phyloP scores from a whole-genome alignment of 1,139 yeast genomes.

The Williopsis jadinii region DNA sequence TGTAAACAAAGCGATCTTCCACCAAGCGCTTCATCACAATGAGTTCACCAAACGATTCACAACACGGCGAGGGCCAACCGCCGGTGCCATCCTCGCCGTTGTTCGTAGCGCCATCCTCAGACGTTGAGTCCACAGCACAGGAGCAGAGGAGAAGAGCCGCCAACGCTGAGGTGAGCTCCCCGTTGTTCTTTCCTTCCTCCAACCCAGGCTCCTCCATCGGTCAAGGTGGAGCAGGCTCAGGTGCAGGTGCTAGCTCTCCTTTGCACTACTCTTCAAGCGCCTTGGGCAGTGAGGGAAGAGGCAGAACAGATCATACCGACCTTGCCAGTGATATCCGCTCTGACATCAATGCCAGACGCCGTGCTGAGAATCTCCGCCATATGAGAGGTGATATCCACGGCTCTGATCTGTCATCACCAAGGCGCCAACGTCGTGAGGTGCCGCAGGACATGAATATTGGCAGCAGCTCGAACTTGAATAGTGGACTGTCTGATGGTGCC shows the following conservation, averaged over 20 bases:
- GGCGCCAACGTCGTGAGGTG: conserved; percentile 22
- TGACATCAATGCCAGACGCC: conserved; percentile 26
- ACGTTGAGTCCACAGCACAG: conserved; percentile 4
- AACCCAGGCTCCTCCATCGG: conserved; percentile 14
- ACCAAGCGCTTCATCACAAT: neutral
- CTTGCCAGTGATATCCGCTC: conserved; percentile 27
- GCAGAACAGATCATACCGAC: conserved; percentile 5
- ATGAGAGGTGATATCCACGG: conserved; percentile 55
- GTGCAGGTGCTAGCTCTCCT: conserved; percentile 29
- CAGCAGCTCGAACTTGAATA: conserved; percentile 11
- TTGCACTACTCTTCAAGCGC: conserved; percentile 40
- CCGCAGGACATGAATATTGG: conserved; percentile 3
- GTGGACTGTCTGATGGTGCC: conserved; percentile 6
- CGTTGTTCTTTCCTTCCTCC: conserved; percentile 31
- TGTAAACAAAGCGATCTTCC: neutral
- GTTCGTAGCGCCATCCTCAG: conserved; percentile 50
- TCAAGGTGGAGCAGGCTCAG: conserved; percentile 8
- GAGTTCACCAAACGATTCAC: neutral
- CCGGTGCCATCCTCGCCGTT: conserved; percentile 32
- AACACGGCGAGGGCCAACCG: too few relatives aligned
- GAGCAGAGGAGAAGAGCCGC: conserved; percentile 2
- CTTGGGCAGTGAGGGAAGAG: conserved; percentile 19
- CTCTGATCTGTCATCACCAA: conserved; percentile 40
- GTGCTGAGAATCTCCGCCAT: conserved; percentile 25
- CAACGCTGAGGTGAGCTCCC: conserved; percentile 26